Conservation (phyloP, 2,329 filamentous ascomycete species). For the Sphaerostilbella broomeana region DNA sequence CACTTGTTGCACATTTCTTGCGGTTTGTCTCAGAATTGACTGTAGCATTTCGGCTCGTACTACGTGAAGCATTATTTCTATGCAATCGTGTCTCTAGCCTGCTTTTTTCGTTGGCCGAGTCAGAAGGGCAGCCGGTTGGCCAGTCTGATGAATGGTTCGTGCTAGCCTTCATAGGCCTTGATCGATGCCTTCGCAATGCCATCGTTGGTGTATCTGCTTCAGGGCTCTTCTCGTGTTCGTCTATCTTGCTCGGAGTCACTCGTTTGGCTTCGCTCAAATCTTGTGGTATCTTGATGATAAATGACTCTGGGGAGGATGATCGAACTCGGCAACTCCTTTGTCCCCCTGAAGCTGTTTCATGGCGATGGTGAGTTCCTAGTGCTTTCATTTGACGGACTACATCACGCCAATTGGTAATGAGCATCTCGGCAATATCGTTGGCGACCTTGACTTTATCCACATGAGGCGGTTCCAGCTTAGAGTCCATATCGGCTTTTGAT, state of each 20-base stretch:
- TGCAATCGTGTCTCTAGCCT: constrained; percentile 14
- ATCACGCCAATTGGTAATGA: constrained; percentile 59
- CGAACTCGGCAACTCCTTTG: constrained; percentile 21
- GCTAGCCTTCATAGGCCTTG: constrained; percentile 11
- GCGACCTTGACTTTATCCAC: constrained; percentile 54
- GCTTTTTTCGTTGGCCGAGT: constrained; percentile 29
- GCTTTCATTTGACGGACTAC: constrained; percentile 54
- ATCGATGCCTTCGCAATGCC: constrained; percentile 19
- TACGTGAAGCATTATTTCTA: not conserved
- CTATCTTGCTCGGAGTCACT: not conserved
- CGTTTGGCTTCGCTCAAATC: constrained; percentile 10
- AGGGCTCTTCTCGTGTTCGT: constrained; percentile 27
- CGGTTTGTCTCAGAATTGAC: too few relatives aligned
- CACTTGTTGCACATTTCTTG: too few relatives aligned
- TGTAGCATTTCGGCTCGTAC: too few relatives aligned
- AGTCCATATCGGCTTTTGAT: constrained; percentile 13
- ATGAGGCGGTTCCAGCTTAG: constrained; percentile 20
- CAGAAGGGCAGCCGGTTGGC: constrained; percentile 21
- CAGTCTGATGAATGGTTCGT: not conserved
- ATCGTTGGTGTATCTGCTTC: constrained; percentile 31
- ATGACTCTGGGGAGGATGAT: constrained; percentile 37
- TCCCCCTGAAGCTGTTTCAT: constrained; percentile 16
- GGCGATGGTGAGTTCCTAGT: constrained; percentile 29
- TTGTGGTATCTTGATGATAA: constrained; percentile 21
- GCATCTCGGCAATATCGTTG: constrained; percentile 56